Percentiles rank a stretch among this genome's conserved stretches.
These are phyloP conservation scores for Sugiyamaella valdiviana DNA, from an alignment of 805 yeast species.

Conservation along the genomic window DNA sequence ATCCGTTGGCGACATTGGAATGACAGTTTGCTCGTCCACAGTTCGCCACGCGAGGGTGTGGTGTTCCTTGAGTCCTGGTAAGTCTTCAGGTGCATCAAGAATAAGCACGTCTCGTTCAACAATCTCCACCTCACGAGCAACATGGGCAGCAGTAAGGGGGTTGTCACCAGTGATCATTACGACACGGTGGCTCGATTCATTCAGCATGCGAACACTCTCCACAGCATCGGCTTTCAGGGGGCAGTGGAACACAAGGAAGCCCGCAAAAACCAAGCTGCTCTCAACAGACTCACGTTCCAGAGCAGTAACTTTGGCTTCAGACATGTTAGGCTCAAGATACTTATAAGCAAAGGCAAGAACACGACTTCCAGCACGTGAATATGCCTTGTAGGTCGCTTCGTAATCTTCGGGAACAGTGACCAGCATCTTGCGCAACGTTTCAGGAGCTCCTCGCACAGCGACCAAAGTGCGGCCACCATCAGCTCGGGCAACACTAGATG, in stretches of 20 bases:
- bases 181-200: constrained; percentile 91
- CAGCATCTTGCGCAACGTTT: constrained; percentile 79
- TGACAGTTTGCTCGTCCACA: constrained; percentile 65
- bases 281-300: constrained; percentile 74
- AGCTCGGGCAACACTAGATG: constrained; percentile 71
- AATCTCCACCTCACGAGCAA: constrained; percentile 87
- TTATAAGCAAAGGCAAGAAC: constrained; percentile 94
- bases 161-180: constrained; percentile 99
- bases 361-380: constrained; percentile 93
- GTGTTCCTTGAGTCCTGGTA: constrained; percentile 43
- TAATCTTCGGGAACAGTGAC: constrained; percentile 64
- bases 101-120: constrained; percentile 79
- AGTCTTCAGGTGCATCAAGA: constrained; percentile 76
- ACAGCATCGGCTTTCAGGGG: constrained; percentile 92
- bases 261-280: constrained; percentile 68
- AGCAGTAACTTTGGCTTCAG: constrained; percentile 47
- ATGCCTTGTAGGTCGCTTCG: constrained; percentile 79
- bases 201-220: constrained; percentile 84
- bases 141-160: constrained; percentile 96
- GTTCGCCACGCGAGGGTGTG: constrained; percentile 76
- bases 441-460: constrained; percentile 97
- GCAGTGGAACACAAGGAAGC: constrained; percentile 94
- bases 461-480: constrained; percentile 52
- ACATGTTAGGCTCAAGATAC: constrained; percentile 46
- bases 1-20: constrained; percentile 59